A percentile compares a stretch with the other conserved stretches of the same genome.
phyloP scores from a whole-genome alignment of 495 filamentous ascomycete genomes.

The Trichoderma reesei region DNA sequence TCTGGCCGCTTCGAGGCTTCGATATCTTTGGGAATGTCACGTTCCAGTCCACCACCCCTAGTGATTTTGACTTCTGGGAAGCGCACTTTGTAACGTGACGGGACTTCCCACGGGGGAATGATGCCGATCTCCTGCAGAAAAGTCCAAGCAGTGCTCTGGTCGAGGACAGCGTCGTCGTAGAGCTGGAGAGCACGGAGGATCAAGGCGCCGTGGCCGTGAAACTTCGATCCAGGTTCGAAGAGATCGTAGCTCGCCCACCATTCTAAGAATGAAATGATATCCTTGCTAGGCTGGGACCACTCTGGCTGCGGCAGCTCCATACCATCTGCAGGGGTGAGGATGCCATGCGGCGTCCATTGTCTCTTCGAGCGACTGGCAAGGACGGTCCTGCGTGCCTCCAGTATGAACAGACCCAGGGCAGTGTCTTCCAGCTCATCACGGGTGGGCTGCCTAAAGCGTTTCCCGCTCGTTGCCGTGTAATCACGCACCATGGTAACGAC shows the following conservation, averaged over 20 bases:
- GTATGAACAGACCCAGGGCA: conserved; percentile 41
- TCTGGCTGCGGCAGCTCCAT: conserved; percentile 17
- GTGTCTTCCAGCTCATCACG: not conserved
- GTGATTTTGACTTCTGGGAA: conserved; percentile 42
- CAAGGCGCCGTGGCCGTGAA: conserved; percentile 54
- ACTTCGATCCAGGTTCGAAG: conserved; percentile 33
- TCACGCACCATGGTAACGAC: conserved; percentile 26
- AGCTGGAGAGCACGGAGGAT: conserved; percentile 62
- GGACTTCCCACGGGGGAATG: conserved; percentile 71
- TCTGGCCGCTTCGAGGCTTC: conserved; percentile 23
- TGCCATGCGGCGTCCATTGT: conserved; percentile 46
- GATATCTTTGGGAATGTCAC: conserved; percentile 23
- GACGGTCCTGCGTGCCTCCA: conserved; percentile 56
- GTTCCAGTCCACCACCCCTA: conserved; percentile 27
- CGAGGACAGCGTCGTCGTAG: conserved; percentile 52
- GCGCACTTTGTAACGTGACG: conserved; percentile 48
- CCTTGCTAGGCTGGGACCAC: conserved; percentile 40
- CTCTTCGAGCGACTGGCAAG: conserved; percentile 54
- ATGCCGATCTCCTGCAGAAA: conserved; percentile 84
- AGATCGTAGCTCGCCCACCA: conserved; percentile 50
- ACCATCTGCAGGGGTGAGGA: conserved; percentile 35
- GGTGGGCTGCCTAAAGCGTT: conserved; percentile 6
- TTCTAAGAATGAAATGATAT: conserved; percentile 62
- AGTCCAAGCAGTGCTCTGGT: conserved; percentile 46
- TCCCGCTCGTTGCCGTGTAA: conserved; percentile 18